Percentiles rank a stretch among this genome's conserved stretches.
Evolutionary conservation across 257 asterid species (phyloP).

Genomic region (Buddleja alternifolia): DNA sequence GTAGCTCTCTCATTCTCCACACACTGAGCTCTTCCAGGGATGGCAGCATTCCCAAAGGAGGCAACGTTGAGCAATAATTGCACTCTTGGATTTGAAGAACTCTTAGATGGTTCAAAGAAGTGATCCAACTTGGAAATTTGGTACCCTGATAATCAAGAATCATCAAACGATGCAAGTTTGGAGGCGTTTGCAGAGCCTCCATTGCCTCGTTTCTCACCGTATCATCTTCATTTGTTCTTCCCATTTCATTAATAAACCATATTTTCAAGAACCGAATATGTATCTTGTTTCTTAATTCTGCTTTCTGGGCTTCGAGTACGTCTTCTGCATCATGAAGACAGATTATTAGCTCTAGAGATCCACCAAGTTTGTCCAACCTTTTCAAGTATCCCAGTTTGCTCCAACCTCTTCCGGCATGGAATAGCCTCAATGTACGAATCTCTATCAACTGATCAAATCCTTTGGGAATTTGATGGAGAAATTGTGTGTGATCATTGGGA

Average conservation of each 20-base stretch:
- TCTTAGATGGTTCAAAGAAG: slow-evolving; percentile 18
- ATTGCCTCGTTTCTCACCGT: slow-evolving; percentile 1
- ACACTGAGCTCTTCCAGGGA: slow-evolving; percentile 27
- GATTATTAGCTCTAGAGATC: not conserved
- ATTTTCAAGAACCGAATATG: no score
- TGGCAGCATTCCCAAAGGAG: slow-evolving; percentile 33
- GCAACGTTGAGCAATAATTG: slow-evolving; percentile 12
- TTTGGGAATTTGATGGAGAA: not conserved
- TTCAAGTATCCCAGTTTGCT: slow-evolving; percentile 12
- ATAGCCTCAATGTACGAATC: slow-evolving; percentile 10
- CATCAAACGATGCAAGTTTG: not conserved
- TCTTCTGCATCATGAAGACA: not conserved
- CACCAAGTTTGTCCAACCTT: slow-evolving; percentile 2
- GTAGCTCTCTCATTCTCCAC: slow-evolving; percentile 20
- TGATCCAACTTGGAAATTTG: slow-evolving; percentile 31
- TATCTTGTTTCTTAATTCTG: no score
- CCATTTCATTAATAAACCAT: not conserved
- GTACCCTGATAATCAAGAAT: slow-evolving; percentile 20
- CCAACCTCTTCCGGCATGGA: no score
- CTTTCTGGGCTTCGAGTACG: slow-evolving; percentile 19
- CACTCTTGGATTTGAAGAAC: slow-evolving; percentile 15
- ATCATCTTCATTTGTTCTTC: not conserved
- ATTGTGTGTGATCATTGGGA: no score
- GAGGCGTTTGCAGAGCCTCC: slow-evolving; percentile 32
- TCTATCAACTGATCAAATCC: slow-evolving; percentile 7